phyloP scores from a whole-genome alignment of 2,329 filamentous ascomycete genomes.

The Pezicula neosporulosa region DNA sequence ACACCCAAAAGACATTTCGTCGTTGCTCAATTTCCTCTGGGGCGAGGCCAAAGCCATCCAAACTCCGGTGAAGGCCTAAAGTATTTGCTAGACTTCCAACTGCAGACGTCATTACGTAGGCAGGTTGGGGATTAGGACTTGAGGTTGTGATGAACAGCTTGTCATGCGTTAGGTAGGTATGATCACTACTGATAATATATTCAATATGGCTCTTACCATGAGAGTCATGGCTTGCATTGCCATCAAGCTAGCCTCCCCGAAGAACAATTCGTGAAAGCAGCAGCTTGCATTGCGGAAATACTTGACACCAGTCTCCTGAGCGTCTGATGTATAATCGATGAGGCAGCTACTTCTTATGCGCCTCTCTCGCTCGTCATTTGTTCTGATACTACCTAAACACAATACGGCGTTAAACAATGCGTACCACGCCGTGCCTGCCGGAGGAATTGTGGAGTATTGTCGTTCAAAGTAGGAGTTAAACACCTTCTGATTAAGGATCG shows the following conservation, averaged over 20 bases:
- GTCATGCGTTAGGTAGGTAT: conserved; percentile 6
- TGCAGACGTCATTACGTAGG: conserved; percentile 13
- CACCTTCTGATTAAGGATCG: conserved; percentile 11
- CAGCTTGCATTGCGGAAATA: conserved; percentile 19
- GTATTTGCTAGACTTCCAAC: conserved; percentile 14
- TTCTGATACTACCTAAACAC: conserved; percentile 13
- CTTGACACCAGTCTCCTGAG: conserved; percentile 9
- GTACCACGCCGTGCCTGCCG: conserved; percentile 18
- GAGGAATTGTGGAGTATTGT: conserved; percentile 17
- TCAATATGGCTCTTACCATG: conserved; percentile 8
- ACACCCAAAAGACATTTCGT: conserved; percentile 22
- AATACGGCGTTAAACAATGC: conserved; percentile 21
- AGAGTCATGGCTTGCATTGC: conserved; percentile 20
- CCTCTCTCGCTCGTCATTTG: conserved; percentile 7
- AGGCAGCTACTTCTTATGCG: conserved; percentile 7
- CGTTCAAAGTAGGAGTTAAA: conserved; percentile 15
- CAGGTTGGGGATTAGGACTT: conserved; percentile 15
- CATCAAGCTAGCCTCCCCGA: conserved; percentile 14
- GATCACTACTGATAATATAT: conserved; percentile 1
- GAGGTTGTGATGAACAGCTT: conserved; percentile 11
- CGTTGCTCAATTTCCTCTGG: conserved; percentile 15
- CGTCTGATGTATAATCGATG: conserved; percentile 10
- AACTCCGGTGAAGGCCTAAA: conserved; percentile 19
- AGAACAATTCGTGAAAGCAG: conserved; percentile 18
- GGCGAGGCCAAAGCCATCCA: conserved; percentile 11